Evolutionary conservation across 1,284 basidiomycete genomes (phyloP).

Genomic region (Cryptococcus amylolentus): DNA sequence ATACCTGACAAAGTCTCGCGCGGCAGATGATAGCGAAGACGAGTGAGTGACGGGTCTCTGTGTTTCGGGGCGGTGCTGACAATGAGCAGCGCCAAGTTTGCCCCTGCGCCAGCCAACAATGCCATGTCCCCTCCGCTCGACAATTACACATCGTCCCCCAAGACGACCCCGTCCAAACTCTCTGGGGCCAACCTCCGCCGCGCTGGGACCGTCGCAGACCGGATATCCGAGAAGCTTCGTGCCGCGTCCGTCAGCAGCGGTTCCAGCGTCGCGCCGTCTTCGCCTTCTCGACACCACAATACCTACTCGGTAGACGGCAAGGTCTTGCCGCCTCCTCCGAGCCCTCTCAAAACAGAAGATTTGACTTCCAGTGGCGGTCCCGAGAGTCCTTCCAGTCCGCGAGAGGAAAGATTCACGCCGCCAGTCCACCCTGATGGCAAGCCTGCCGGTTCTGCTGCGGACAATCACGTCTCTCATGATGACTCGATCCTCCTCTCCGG

Average conservation of each 20-base stretch:
- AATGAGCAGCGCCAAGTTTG: constrained; percentile 68
- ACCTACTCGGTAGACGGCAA: constrained; percentile 32
- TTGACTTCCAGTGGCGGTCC: constrained; percentile 2
- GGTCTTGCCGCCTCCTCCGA: constrained; percentile 29
- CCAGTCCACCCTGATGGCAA: constrained; percentile 37
- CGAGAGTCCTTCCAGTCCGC: constrained; percentile 28
- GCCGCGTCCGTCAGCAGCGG: constrained; percentile 27
- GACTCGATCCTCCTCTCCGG: constrained; percentile 67
- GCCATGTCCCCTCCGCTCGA: constrained; percentile 53
- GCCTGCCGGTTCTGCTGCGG: constrained; percentile 21
- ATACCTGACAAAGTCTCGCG: constrained; percentile 71
- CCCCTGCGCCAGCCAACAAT: constrained; percentile 57
- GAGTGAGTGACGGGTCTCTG: constrained; percentile 58
- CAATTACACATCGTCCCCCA: constrained; percentile 71
- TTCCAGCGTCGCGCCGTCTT: not conserved
- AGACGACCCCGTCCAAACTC: constrained; percentile 46
- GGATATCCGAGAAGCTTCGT: constrained; percentile 48
- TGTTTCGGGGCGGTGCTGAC: not conserved
- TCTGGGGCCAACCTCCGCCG: constrained; percentile 20
- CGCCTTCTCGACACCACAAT: constrained; percentile 7
- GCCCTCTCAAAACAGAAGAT: constrained; percentile 18
- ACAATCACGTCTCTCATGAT: constrained; percentile 15
- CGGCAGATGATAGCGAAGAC: constrained; percentile 83
- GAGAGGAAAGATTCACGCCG: constrained; percentile 43
- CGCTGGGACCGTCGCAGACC: constrained; percentile 47